Evolutionary conservation across 106 monocot species (phyloP).

Genomic region (Dactylorhiza incarnata): DNA sequence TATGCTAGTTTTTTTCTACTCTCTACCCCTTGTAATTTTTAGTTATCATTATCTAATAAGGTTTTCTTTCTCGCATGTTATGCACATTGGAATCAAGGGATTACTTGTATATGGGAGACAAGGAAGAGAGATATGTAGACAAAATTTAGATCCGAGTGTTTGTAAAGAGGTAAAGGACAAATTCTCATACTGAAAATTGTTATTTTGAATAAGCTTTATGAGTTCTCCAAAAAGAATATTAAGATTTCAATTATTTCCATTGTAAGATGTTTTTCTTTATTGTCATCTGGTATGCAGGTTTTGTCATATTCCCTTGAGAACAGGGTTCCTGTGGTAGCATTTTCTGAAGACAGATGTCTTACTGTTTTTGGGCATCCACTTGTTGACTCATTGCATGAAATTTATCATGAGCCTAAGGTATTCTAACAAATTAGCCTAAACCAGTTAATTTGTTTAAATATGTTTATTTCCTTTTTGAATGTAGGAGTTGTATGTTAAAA

Average conservation of each 20-base stretch:
- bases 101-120: conserved; percentile 88
- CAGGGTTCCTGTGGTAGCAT: conserved; percentile 77
- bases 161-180: conserved; percentile 68
- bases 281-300: conserved; percentile 39
- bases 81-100: conserved; percentile 31
- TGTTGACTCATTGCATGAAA: conserved; percentile 66
- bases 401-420: conserved; percentile 93
- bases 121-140: conserved; percentile 76
- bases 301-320: conserved; percentile 78
- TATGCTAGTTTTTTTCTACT: background rate
- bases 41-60: background rate
- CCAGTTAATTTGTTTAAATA: background rate
- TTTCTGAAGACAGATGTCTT: conserved; percentile 72
- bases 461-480: background rate
- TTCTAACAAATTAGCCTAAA: background rate
- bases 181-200: background rate
- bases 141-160: conserved; percentile 72
- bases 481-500: background rate
- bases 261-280: background rate
- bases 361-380: conserved; percentile 78
- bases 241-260: background rate
- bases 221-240: background rate
- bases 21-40: background rate
- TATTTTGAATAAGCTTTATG: background rate
- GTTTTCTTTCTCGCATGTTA: background rate